phyloP scores from a whole-genome alignment of 1,139 yeast species.

The Lodderomyces theae region DNA sequence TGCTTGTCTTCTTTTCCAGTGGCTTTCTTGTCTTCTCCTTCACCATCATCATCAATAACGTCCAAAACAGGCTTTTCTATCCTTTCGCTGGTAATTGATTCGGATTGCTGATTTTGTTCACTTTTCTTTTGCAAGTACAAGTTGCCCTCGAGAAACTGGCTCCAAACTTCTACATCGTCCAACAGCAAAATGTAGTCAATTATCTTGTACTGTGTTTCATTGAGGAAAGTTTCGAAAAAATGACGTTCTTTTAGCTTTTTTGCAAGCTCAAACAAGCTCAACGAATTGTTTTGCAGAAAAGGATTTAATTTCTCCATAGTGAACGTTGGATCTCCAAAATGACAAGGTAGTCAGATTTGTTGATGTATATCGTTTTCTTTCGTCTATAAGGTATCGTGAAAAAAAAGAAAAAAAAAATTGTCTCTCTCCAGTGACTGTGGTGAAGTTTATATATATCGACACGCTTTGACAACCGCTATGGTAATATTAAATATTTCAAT shows the following conservation, averaged over 20 bases:
- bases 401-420: too few species aligned
- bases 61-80: constrained; percentile 9
- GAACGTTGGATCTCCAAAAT: too few species aligned
- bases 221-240: constrained; percentile 57
- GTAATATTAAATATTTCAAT: background rate
- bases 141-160: constrained; percentile 52
- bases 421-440: too few species aligned
- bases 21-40: constrained; percentile 8
- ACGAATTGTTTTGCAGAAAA: constrained; percentile 41
- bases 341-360: too few species aligned
- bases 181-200: constrained; percentile 40
- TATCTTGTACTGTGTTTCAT: constrained; percentile 59
- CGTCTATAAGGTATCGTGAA: background rate
- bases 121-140: constrained; percentile 27
- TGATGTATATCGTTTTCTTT: background rate
- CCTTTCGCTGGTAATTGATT: background rate
- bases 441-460: background rate
- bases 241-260: constrained; percentile 39
- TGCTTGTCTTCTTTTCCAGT: constrained; percentile 15
- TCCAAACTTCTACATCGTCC: constrained; percentile 44
- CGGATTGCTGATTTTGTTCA: background rate
- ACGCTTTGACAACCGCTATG: background rate
- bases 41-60: constrained; percentile 1
- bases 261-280: constrained; percentile 45
- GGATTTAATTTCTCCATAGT: constrained; percentile 44